Evolutionary conservation across 768 basidiomycete species (phyloP).

Genomic region (Amanita subjunquillea): DNA sequence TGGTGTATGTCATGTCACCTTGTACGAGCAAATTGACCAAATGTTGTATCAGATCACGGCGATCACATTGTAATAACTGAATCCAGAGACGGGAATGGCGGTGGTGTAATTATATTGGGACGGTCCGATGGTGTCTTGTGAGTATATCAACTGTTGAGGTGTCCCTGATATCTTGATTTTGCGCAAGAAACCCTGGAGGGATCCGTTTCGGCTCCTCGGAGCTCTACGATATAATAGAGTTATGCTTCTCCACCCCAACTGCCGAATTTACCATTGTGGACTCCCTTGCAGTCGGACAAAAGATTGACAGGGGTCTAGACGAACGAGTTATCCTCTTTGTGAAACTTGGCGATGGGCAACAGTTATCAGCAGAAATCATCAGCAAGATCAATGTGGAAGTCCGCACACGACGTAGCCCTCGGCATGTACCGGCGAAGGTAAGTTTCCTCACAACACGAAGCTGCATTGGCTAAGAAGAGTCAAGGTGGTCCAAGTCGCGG

Average conservation of each 20-base stretch:
- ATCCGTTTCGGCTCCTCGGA: conserved; percentile 76
- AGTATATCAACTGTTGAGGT: conserved; percentile 15
- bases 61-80: conserved; percentile 64
- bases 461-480: conserved; percentile 4
- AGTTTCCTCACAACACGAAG: conserved; percentile 13
- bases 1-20: conserved; percentile 52
- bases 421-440: conserved; percentile 71
- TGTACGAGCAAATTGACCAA: conserved; percentile 7
- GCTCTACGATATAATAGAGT: conserved; percentile 70
- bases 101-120: conserved; percentile 75
- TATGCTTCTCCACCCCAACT: conserved; percentile 37
- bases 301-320: conserved; percentile 52
- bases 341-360: conserved; percentile 42
- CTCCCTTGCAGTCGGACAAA: conserved; percentile 63
- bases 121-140: conserved; percentile 75
- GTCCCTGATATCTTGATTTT: conserved; percentile 3
- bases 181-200: conserved; percentile 66
- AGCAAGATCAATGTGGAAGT: conserved; percentile 52
- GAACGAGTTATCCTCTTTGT: conserved; percentile 73
- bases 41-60: conserved; percentile 44
- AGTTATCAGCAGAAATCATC: conserved; percentile 40
- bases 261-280: conserved; percentile 38
- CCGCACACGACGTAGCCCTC: conserved; percentile 50
- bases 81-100: conserved; percentile 58
- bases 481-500: conserved; percentile 58